These are phyloP conservation scores for Fusarium sp. DNA, from an alignment of 2,329 filamentous ascomycete genomes.

Conservation along the genomic window DNA sequence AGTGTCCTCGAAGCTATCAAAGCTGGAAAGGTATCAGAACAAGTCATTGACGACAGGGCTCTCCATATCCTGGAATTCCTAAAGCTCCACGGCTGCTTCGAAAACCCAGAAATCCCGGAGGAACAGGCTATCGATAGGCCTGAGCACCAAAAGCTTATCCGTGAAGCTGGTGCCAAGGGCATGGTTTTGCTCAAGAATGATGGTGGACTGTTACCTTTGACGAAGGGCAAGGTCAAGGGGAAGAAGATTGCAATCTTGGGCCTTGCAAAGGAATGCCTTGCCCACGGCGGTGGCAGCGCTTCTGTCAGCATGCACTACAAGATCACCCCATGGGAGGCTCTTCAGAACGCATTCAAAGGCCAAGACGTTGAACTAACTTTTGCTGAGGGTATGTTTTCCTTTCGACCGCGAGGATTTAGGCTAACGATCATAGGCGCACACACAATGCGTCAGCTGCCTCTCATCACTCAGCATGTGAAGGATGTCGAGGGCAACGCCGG, in stretches of 20 bases:
- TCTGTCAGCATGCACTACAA: slow-evolving; percentile 46
- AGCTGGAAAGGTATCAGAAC: slow-evolving; percentile 6
- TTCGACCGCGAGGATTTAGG: neutral
- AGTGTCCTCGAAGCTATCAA: slow-evolving; percentile 14
- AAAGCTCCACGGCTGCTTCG: slow-evolving; percentile 6
- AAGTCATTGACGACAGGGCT: slow-evolving; percentile 10
- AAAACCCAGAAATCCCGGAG: slow-evolving; percentile 11
- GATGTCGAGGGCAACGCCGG: slow-evolving; percentile 43
- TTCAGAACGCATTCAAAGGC: slow-evolving; percentile 31
- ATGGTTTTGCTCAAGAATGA: slow-evolving; percentile 71
- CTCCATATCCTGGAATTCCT: slow-evolving; percentile 7
- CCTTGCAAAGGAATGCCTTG: slow-evolving; percentile 44
- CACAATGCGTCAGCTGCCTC: slow-evolving; percentile 26
- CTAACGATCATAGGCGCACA: neutral
- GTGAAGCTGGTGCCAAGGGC: slow-evolving; percentile 54
- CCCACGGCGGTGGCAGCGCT: slow-evolving; percentile 24
- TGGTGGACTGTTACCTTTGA: slow-evolving; percentile 65
- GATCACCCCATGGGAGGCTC: slow-evolving; percentile 44
- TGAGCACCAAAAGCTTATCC: slow-evolving; percentile 50
- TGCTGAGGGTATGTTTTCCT: slow-evolving; percentile 14
- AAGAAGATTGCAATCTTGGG: slow-evolving; percentile 45
- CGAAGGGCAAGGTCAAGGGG: slow-evolving; percentile 42
- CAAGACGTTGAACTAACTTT: slow-evolving; percentile 36
- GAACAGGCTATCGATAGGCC: slow-evolving; percentile 39
- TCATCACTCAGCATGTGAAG: slow-evolving; percentile 28